A percentile compares a stretch with the other conserved stretches of the same genome.
phyloP scores from a whole-genome alignment of 1,284 basidiomycete genomes.

The Heterobasidion annosum region DNA sequence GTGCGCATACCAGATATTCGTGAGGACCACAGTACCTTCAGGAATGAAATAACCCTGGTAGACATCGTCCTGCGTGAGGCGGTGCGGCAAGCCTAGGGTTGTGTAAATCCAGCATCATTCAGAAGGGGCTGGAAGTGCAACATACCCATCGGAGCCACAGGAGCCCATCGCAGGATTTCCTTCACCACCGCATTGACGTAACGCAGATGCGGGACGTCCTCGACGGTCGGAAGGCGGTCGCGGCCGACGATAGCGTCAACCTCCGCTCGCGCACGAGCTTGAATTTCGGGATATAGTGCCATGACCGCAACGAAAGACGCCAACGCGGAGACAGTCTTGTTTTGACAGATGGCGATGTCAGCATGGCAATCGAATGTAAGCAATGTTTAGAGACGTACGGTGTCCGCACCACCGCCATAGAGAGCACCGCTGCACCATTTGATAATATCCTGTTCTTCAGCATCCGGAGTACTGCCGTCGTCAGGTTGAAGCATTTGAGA shows the following conservation, averaged over 20 bases:
- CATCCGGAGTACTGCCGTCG: conserved; percentile 12
- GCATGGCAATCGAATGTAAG: neutral
- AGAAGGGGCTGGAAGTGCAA: too few species aligned
- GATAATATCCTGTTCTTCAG: conserved; percentile 22
- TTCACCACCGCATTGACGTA: conserved; percentile 19
- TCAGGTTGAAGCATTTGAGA: conserved; percentile 23
- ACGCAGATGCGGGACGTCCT: conserved; percentile 15
- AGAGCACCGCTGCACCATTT: conserved; percentile 24
- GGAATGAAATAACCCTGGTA: conserved; percentile 16
- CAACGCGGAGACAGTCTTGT: conserved; percentile 14
- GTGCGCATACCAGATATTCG: conserved; percentile 12
- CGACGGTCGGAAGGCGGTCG: conserved; percentile 16
- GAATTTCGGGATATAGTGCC: conserved; percentile 16
- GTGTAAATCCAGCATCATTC: too few species aligned
- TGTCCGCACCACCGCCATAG: conserved; percentile 37
- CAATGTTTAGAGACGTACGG: conserved; percentile 16
- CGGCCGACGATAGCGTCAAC: conserved; percentile 16
- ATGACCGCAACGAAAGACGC: conserved; percentile 17
- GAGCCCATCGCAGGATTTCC: conserved; percentile 17
- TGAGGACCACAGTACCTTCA: conserved; percentile 9
- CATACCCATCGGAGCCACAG: conserved; percentile 9
- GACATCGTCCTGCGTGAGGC: conserved; percentile 11
- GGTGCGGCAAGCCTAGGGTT: conserved; percentile 8
- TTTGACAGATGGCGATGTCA: neutral
- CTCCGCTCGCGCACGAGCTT: conserved; percentile 18